phyloP scores from a whole-genome alignment of 2,329 filamentous ascomycete genomes.

The Cytospora schulzeri region DNA sequence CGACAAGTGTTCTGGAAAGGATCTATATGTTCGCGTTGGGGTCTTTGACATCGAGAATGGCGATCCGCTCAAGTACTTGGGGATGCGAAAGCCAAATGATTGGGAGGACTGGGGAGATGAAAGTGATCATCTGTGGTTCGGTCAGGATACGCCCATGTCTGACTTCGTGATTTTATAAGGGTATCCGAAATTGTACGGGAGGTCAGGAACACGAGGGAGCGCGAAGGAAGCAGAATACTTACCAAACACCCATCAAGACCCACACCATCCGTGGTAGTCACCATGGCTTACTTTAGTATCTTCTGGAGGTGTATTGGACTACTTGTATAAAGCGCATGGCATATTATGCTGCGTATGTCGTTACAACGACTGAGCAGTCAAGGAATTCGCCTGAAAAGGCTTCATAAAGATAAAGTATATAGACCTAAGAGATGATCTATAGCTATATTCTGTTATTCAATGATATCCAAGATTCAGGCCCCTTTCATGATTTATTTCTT shows the following conservation, averaged over 20 bases:
- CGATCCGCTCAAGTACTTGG: constrained; percentile 9
- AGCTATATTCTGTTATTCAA: neutral
- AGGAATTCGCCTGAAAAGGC: neutral
- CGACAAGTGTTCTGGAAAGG: neutral
- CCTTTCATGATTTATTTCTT: constrained; percentile 25
- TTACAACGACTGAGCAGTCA: neutral
- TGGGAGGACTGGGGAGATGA: constrained; percentile 4
- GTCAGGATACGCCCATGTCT: neutral
- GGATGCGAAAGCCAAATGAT: constrained; percentile 13
- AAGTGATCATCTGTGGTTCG: constrained; percentile 19
- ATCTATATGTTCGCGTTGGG: constrained; percentile 1
- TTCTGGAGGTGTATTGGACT: no score
- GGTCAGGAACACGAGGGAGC: neutral
- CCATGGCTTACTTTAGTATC: no score
- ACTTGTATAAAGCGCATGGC: no score
- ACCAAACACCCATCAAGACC: neutral
- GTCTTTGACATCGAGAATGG: neutral
- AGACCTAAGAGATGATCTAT: neutral
- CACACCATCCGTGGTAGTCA: no score
- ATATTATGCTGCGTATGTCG: no score
- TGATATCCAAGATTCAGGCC: neutral
- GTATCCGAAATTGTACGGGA: neutral
- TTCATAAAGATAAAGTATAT: neutral
- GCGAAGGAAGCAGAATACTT: neutral
- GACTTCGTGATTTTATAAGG: constrained; percentile 13